A percentile compares a stretch with the other conserved stretches of the same genome.
These are phyloP conservation scores for Solanum pimpinellifolium DNA, from an alignment of 257 asterid genomes.

Conservation along the genomic window DNA sequence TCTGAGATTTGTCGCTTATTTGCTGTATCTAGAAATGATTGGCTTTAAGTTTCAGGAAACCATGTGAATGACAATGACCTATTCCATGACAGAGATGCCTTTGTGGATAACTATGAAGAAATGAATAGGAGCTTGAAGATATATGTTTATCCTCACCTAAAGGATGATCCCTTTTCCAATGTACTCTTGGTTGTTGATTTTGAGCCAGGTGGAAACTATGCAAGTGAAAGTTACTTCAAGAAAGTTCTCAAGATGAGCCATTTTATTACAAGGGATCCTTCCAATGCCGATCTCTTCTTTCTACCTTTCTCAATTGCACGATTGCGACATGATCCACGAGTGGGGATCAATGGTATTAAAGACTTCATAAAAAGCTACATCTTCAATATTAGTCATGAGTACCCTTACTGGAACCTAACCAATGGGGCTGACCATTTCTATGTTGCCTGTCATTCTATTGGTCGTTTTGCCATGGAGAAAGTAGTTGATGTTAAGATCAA, in stretches of 20 bases:
- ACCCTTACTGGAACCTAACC: slow-evolving; percentile 62
- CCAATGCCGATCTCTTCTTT: slow-evolving; percentile 63
- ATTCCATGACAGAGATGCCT: slow-evolving; percentile 55
- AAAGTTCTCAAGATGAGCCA: slow-evolving; percentile 61
- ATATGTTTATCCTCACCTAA: slow-evolving; percentile 51
- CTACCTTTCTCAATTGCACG: slow-evolving; percentile 80
- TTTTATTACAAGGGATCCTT: slow-evolving; percentile 52
- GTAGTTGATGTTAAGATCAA: slow-evolving; percentile 48
- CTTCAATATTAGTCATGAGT: slow-evolving; percentile 42
- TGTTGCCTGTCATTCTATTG: slow-evolving; percentile 84
- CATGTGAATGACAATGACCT: slow-evolving; percentile 19
- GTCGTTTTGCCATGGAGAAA: slow-evolving; percentile 68
- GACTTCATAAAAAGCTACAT: slow-evolving; percentile 51
- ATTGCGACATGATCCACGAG: slow-evolving; percentile 62
- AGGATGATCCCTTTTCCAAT: slow-evolving; percentile 60
- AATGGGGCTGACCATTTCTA: slow-evolving; percentile 91
- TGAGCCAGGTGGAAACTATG: slow-evolving; percentile 79
- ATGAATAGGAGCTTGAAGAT: slow-evolving; percentile 64
- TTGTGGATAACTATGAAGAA: slow-evolving; percentile 48
- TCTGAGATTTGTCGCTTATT: slow-evolving; percentile 1
- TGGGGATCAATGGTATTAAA: slow-evolving; percentile 55
- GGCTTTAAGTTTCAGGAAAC: slow-evolving; percentile 24
- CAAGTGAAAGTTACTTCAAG: slow-evolving; percentile 92
- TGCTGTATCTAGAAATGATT: slow-evolving; percentile 6
- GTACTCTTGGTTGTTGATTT: slow-evolving; percentile 55